Percentiles rank a stretch among this genome's conserved stretches.
These are phyloP conservation scores for Clathrus columnatus DNA, from an alignment of 768 basidiomycete genomes.

Conservation along the genomic window DNA sequence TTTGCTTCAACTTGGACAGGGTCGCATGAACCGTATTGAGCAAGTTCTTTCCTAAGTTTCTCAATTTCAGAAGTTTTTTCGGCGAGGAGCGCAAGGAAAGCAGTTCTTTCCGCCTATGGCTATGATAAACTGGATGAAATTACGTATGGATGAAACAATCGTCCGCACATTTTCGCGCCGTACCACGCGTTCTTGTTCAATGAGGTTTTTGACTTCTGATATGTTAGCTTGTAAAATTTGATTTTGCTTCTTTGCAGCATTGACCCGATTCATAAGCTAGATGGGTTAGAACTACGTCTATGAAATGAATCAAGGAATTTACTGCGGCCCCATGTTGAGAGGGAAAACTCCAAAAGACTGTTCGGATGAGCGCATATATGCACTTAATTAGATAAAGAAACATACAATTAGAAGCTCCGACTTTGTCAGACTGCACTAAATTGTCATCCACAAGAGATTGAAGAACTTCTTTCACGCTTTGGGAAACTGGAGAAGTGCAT, in stretches of 20 bases:
- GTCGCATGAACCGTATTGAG: slow-evolving; percentile 76
- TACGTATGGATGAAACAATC: background rate
- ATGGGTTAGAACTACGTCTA: background rate
- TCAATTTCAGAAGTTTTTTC: slow-evolving; percentile 40
- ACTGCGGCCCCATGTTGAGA: slow-evolving; percentile 79
- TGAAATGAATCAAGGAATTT: slow-evolving; percentile 3
- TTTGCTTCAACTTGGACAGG: slow-evolving; percentile 74
- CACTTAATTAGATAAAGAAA: slow-evolving; percentile 17
- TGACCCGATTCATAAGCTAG: slow-evolving; percentile 52
- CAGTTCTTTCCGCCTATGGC: slow-evolving; percentile 48
- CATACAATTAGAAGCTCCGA: slow-evolving; percentile 90
- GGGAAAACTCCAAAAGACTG: slow-evolving; percentile 96
- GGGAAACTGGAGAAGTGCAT: slow-evolving; percentile 50
- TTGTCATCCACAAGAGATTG: slow-evolving; percentile 83
- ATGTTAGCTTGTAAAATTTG: slow-evolving; percentile 37
- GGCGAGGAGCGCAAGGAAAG: slow-evolving; percentile 41
- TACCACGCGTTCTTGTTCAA: slow-evolving; percentile 43
- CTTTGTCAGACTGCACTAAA: slow-evolving; percentile 82
- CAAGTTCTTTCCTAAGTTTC: slow-evolving; percentile 57
- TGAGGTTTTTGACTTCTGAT: slow-evolving; percentile 35
- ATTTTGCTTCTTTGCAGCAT: slow-evolving; percentile 39
- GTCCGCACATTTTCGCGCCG: slow-evolving; percentile 49
- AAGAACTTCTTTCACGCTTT: slow-evolving; percentile 86
- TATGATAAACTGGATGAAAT: background rate
- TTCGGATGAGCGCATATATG: slow-evolving; percentile 18